Evolutionary conservation across 1,284 basidiomycete genomes (phyloP).

Genomic region (Fomitopsis palustris): DNA sequence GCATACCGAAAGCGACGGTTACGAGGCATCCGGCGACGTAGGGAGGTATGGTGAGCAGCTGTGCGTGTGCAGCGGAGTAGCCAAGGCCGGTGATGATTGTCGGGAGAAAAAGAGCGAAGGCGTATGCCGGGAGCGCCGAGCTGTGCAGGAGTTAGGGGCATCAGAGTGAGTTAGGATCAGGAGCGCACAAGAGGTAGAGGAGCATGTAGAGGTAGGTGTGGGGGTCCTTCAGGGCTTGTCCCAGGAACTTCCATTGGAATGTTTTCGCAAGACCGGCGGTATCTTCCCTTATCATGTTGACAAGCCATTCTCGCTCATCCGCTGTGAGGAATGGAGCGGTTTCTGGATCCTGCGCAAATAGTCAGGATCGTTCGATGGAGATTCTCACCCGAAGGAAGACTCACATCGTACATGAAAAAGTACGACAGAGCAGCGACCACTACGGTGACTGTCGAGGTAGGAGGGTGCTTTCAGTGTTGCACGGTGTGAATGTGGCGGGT

Average conservation of each 20-base stretch:
- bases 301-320: conserved; percentile 29
- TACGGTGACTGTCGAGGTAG: conserved; percentile 28
- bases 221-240: background rate
- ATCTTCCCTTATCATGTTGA: conserved; percentile 25
- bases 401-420: conserved; percentile 31
- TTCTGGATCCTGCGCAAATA: conserved; percentile 25
- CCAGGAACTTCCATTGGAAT: background rate
- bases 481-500: too few species aligned
- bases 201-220: conserved; percentile 39
- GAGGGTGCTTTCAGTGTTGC: too few species aligned
- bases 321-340: conserved; percentile 29
- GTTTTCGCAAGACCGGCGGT: background rate
- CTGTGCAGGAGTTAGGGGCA: conserved; percentile 47
- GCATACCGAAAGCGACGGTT: conserved; percentile 9
- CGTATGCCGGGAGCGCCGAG: conserved; percentile 23
- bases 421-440: conserved; percentile 33
- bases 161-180: background rate
- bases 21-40: conserved; percentile 11
- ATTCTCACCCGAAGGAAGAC: too few species aligned
- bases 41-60: conserved; percentile 21
- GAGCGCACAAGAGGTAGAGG: conserved; percentile 12
- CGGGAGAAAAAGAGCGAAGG: conserved; percentile 17
- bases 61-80: conserved; percentile 20
- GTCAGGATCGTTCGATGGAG: too few species aligned
- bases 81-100: conserved; percentile 31